Base-by-base conservation (phyloP, 495 filamentous ascomycete genomes). In the Massariosphaeria phaeospora region DNA sequence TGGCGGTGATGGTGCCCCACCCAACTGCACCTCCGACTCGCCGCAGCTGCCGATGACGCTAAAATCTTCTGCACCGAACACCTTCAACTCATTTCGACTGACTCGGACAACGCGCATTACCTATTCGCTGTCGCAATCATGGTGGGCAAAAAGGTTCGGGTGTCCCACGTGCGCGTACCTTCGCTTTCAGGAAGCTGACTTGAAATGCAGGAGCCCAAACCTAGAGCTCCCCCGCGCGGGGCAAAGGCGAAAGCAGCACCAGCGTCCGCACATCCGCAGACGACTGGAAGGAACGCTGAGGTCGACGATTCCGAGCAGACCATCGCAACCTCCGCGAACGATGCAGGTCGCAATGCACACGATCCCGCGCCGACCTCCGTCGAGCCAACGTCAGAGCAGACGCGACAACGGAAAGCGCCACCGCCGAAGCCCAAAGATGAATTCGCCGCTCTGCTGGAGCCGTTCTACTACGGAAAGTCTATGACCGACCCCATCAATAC, bases 381-480 rank as follows among this genome's bases (percentile, higher is more conserved):
- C 3, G 36, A 29, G n/a, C 35, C 23, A 21, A 24, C 36, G 12
- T 4, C 40, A 6, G 42, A 57, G 27, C 34, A 40, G 5, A 33
- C 53, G 0, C 40, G 50, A n/a, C 40, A 38, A 18, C 48, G 41
- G n/a, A 57, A 48, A 53, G 23, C 42, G 15, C 21, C 51, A 13
- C 13, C 35, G 18, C 15, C 41, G 15, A 38, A 34, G 2, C 46
- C 18, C 2, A 55, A 48, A 11, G 51, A 63, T 45, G 55, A 47
- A 31, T 96, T 96, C 64, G 86, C 95, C 71, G 88, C 89, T 45
- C 80, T 96, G 12, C 75, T 97, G 35, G 83, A 95, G 71, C 93
- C 93, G 0, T 96, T 97, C 67, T 99, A 99, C 70, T 89, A 91
- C 62, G 91, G 88, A 48, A 99, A 97, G 67, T 84, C 82, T 45